A percentile compares a stretch with the other conserved stretches of the same genome.
phyloP scores from a whole-genome alignment of 345 rosid genomes.

The Brassica cretica region DNA sequence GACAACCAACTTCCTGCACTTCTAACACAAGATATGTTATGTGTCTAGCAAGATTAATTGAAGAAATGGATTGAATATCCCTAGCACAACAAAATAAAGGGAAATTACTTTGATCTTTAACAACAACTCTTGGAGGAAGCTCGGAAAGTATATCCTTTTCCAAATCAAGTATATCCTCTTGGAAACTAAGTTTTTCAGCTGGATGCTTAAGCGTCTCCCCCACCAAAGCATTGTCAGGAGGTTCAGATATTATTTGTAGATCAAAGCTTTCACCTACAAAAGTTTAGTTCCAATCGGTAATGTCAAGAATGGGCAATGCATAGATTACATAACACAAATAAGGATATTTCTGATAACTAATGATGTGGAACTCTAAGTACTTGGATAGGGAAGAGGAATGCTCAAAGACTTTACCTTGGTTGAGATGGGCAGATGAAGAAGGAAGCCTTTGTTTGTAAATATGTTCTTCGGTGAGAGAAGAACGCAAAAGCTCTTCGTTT shows the following conservation, averaged over 20 bases:
- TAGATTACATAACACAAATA: no score
- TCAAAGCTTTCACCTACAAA: conserved; percentile 63
- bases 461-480: conserved; percentile 57
- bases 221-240: conserved; percentile 50
- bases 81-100: conserved; percentile 36
- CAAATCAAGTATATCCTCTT: conserved; percentile 42
- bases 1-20: conserved; percentile 94
- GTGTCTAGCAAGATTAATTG: conserved; percentile 45
- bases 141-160: conserved; percentile 44
- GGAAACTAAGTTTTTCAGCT: conserved; percentile 34
- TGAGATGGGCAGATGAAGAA: conserved; percentile 48
- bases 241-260: conserved; percentile 61
- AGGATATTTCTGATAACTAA: no score
- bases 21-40: conserved; percentile 63
- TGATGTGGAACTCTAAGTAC: no score
- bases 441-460: conserved; percentile 68
- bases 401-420: conserved; percentile 43
- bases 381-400: neutral
- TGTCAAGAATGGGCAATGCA: no score
- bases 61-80: conserved; percentile 18
- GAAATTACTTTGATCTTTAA: conserved; percentile 73
- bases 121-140: conserved; percentile 38
- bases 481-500: conserved; percentile 55
- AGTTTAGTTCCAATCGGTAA: no score
- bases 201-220: conserved; percentile 72